Conservation (phyloP, 2,329 filamentous ascomycete genomes). For the Microdochium bolleyi region DNA sequence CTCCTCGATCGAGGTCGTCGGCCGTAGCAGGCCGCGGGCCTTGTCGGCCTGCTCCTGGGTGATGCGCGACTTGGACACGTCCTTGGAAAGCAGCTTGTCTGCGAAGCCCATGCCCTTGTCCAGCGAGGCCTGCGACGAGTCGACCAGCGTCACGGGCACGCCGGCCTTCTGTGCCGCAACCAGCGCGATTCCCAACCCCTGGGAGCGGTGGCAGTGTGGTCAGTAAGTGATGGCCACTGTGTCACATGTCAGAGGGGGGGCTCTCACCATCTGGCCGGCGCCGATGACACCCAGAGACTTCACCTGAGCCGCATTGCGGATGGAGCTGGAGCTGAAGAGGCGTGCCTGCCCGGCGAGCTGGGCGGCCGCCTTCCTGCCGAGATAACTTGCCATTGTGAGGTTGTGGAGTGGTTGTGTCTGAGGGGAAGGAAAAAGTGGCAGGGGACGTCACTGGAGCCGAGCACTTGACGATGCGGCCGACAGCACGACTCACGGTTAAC, state of each 20-base stretch:
- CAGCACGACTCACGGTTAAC: too few relatives aligned
- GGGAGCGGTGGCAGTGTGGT: conserved; percentile 2
- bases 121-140: conserved; percentile 74
- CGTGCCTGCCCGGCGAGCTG: conserved; percentile 16
- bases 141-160: conserved; percentile 79
- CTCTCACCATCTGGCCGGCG: conserved; percentile 85
- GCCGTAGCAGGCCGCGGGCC: conserved; percentile 59
- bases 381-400: not conserved
- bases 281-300: conserved; percentile 88
- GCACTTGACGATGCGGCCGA: too few relatives aligned
- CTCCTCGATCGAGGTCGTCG: conserved; percentile 67
- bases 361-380: not conserved
- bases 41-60: conserved; percentile 73
- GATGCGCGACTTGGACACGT: conserved; percentile 80
- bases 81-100: conserved; percentile 91
- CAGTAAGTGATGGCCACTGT: conserved; percentile 12
- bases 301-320: conserved; percentile 59
- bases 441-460: not conserved
- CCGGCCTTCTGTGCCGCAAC: conserved; percentile 81
- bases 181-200: conserved; percentile 94
- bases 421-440: not conserved
- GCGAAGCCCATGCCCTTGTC: conserved; percentile 89
- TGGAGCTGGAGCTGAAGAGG: conserved; percentile 62
- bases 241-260: conserved; percentile 25
- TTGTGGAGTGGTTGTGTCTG: not conserved